A percentile compares a stretch with the other conserved stretches of the same genome.
Evolutionary conservation across 345 rosid genomes (phyloP).

Genomic region (Toxicodendron radicans): DNA sequence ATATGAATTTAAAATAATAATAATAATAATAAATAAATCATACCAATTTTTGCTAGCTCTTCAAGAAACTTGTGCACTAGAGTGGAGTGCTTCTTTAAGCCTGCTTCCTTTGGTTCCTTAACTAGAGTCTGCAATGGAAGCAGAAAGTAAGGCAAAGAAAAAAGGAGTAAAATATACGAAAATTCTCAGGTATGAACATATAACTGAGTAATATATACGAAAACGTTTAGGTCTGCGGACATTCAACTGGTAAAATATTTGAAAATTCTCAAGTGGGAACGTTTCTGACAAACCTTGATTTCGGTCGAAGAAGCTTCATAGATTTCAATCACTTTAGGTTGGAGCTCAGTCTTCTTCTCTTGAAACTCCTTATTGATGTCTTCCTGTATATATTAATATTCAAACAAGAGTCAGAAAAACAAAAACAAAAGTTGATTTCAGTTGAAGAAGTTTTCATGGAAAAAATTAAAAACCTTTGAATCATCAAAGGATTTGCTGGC

Average conservation of each 20-base stretch:
- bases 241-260: neutral
- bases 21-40: too few relatives aligned
- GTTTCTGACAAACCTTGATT: conserved; percentile 57
- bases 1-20: neutral
- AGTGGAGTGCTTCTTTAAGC: conserved; percentile 63
- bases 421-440: neutral
- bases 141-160: neutral
- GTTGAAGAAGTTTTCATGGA: neutral
- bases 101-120: conserved; percentile 68
- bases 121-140: conserved; percentile 45
- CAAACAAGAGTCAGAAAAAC: neutral
- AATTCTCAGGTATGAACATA: neutral
- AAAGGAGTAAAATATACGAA: neutral
- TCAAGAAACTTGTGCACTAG: conserved; percentile 62
- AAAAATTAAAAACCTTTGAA: conserved; percentile 57
- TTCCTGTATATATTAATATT: conserved; percentile 33
- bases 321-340: conserved; percentile 72
- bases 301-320: conserved; percentile 71
- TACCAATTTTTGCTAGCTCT: conserved; percentile 78
- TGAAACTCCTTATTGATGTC: conserved; percentile 70
- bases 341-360: conserved; percentile 74
- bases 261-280: neutral
- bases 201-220: too few relatives aligned
- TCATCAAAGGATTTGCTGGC: conserved; percentile 77
- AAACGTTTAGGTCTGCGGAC: too few relatives aligned